phyloP scores from a whole-genome alignment of 2,329 filamentous ascomycete genomes.

The Cladosporium sp. region DNA sequence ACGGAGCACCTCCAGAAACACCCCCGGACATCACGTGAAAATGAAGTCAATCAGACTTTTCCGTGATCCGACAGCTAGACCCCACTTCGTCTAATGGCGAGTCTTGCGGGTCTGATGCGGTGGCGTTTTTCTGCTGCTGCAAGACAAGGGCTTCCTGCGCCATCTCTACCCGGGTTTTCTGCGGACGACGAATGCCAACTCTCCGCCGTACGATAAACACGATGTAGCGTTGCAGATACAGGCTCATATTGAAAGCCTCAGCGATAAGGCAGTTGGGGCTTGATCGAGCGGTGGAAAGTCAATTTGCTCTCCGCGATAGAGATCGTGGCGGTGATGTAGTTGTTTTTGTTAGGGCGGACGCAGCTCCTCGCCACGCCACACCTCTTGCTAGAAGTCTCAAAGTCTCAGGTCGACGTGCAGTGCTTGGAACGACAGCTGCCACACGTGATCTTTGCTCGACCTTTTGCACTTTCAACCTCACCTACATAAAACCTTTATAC shows the following conservation, averaged over 20 bases:
- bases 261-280: neutral
- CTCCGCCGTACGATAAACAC: neutral
- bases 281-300: neutral
- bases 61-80: neutral
- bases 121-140: neutral
- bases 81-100: neutral
- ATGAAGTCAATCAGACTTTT: neutral
- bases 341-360: neutral
- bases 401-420: neutral
- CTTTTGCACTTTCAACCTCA: slow-evolving; percentile 4
- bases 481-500: neutral
- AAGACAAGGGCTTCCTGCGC: neutral
- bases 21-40: neutral
- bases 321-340: neutral
- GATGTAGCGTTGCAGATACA: neutral
- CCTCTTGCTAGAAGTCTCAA: neutral
- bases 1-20: neutral
- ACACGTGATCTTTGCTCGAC: slow-evolving; percentile 11
- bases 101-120: slow-evolving; percentile 1
- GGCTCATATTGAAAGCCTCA: neutral
- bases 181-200: neutral
- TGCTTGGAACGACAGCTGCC: neutral
- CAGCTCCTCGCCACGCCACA: neutral
- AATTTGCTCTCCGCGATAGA: neutral
- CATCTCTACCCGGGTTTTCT: neutral